Conservation (phyloP, 345 rosid species). For the Gossypium mustelinum region DNA sequence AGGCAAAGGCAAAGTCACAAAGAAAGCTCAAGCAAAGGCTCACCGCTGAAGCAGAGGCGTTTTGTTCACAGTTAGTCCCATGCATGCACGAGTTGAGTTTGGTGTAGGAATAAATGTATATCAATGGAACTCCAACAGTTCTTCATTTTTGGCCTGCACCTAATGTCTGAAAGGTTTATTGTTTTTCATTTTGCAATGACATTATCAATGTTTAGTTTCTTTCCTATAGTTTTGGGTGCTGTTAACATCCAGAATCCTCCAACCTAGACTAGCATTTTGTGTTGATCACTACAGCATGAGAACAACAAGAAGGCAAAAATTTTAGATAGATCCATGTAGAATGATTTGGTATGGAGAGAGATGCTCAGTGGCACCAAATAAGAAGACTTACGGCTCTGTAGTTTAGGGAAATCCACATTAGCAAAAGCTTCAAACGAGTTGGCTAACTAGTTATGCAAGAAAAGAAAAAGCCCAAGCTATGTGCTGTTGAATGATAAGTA, state of each 20-base stretch:
- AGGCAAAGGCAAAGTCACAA: conserved; percentile 55
- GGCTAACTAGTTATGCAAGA: too few species aligned
- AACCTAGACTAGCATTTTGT: not conserved
- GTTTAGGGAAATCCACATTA: not conserved
- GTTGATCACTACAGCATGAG: not conserved
- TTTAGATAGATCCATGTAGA: not conserved
- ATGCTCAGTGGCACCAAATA: not conserved
- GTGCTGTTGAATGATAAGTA: not conserved
- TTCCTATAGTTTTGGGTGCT: not conserved
- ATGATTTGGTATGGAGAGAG: not conserved
- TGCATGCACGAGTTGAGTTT: too few species aligned
- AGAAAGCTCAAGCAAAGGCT: conserved; percentile 56
- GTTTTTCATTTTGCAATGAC: not conserved
- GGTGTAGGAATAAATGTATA: not conserved
- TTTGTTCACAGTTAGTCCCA: conserved; percentile 10
- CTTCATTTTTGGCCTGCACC: too few species aligned
- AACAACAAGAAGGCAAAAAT: not conserved
- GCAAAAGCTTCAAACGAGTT: not conserved
- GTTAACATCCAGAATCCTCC: not conserved
- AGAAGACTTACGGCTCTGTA: not conserved
- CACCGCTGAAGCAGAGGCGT: conserved; percentile 32
- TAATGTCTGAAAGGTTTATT: not conserved
- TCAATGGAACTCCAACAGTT: conserved; percentile 4
- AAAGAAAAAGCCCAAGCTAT: not conserved
- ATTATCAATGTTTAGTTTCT: not conserved